Conservation (phyloP, 176 grass and related monocot genomes). For the Oryza meridionalis region DNA sequence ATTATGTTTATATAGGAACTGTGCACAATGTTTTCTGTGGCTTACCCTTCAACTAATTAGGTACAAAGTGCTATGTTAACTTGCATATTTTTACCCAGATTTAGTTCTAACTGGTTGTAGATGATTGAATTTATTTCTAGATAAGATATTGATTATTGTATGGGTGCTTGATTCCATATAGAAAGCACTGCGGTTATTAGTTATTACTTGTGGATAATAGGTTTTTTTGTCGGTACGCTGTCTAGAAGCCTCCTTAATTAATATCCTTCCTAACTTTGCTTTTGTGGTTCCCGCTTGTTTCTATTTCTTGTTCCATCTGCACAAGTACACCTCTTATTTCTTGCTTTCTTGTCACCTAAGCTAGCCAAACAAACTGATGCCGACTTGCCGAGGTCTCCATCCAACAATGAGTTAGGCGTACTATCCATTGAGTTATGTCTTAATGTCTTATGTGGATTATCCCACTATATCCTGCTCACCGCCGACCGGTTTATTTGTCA, state of each 20-base stretch:
- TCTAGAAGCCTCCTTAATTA: background rate
- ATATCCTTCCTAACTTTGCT: slow-evolving; percentile 12
- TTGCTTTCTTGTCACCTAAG: background rate
- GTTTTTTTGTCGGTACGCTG: slow-evolving; percentile 4
- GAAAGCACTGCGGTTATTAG: background rate
- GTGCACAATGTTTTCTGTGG: background rate
- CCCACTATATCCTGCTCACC: slow-evolving; percentile 1
- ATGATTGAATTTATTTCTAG: background rate
- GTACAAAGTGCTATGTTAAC: background rate
- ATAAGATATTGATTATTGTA: background rate
- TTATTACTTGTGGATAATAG: background rate
- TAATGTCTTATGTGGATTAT: background rate
- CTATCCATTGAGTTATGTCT: background rate
- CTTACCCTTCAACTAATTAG: background rate
- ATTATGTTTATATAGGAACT: slow-evolving; percentile 1
- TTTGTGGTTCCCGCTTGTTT: background rate
- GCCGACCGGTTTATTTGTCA: background rate
- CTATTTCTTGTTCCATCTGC: background rate
- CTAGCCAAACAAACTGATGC: background rate
- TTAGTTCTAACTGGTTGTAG: background rate
- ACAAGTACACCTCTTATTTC: background rate
- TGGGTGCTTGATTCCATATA: background rate
- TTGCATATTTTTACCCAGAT: background rate
- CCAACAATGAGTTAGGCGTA: background rate
- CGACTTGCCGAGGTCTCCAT: background rate